A percentile compares a stretch with the other conserved stretches of the same genome.
Evolutionary conservation across 176 grass and related monocot genomes (phyloP).

Genomic region (Oryza brachyantha): DNA sequence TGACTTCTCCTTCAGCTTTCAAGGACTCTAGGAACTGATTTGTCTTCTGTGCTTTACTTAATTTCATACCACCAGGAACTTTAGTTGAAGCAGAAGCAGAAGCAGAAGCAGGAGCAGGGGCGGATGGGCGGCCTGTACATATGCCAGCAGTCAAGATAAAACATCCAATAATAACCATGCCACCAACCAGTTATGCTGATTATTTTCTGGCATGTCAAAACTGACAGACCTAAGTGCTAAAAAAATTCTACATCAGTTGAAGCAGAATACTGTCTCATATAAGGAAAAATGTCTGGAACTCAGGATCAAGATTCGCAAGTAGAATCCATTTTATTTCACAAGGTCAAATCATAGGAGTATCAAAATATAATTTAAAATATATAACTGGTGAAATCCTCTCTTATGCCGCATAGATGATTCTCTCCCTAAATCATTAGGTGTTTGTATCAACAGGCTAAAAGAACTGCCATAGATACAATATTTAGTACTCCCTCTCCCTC

Average conservation of each 20-base stretch:
- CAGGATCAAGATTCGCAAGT: background rate
- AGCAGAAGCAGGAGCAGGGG: conserved; percentile 18
- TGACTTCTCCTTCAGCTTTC: conserved; percentile 88
- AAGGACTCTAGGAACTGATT: conserved; percentile 74
- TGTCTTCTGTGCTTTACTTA: conserved; percentile 61
- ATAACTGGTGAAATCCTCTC: background rate
- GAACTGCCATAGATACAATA: background rate
- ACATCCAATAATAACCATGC: background rate
- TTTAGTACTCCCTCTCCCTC: too few species aligned
- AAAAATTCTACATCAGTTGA: background rate
- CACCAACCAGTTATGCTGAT: background rate
- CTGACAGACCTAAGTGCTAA: background rate
- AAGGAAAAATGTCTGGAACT: background rate
- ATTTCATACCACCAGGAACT: conserved; percentile 68
- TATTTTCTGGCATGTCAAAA: background rate
- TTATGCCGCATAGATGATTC: background rate
- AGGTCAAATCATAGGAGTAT: background rate
- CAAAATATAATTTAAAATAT: background rate
- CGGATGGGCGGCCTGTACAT: conserved; percentile 50
- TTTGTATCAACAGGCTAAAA: background rate
- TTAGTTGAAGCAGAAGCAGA: too few species aligned
- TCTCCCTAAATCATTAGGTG: background rate
- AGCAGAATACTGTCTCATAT: background rate
- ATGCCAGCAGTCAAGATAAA: conserved; percentile 24
- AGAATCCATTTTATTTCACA: background rate